Evolutionary conservation across 345 rosid genomes (phyloP).

Genomic region (Raphanus sativus): DNA sequence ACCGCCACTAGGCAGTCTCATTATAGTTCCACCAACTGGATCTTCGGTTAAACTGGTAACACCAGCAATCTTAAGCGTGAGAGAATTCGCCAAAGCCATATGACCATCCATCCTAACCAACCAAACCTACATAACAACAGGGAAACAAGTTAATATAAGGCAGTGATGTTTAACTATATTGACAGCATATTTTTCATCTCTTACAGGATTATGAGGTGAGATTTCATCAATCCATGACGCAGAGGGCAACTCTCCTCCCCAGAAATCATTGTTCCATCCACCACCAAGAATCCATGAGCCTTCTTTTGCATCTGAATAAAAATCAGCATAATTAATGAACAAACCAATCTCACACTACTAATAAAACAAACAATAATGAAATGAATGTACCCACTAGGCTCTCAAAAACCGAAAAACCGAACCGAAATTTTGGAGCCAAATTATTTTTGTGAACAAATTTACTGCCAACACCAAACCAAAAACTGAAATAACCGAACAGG

Average conservation of each 20-base stretch:
- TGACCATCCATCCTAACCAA: conserved; percentile 89
- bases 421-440: not conserved
- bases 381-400: not conserved
- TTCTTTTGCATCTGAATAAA: conserved; percentile 48
- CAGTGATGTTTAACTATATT: not conserved
- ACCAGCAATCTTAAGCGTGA: conserved; percentile 67
- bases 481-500: not conserved
- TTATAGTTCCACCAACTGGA: conserved; percentile 77
- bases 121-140: conserved; percentile 61
- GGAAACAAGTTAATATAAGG: not conserved
- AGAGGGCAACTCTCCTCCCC: conserved; percentile 90
- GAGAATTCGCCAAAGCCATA: conserved; percentile 87
- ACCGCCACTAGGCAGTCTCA: conserved; percentile 66
- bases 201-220: conserved; percentile 76
- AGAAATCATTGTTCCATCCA: conserved; percentile 94
- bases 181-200: not conserved
- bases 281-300: conserved; percentile 91
- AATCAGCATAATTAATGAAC: not conserved
- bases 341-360: not conserved
- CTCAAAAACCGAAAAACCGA: not conserved
- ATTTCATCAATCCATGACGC: conserved; percentile 85
- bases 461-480: not conserved
- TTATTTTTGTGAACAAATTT: not conserved
- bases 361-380: not conserved
- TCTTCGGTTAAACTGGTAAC: conserved; percentile 53